Evolutionary conservation across 2,329 filamentous ascomycete species (phyloP).

Genomic region (Penicillium capsulatum): DNA sequence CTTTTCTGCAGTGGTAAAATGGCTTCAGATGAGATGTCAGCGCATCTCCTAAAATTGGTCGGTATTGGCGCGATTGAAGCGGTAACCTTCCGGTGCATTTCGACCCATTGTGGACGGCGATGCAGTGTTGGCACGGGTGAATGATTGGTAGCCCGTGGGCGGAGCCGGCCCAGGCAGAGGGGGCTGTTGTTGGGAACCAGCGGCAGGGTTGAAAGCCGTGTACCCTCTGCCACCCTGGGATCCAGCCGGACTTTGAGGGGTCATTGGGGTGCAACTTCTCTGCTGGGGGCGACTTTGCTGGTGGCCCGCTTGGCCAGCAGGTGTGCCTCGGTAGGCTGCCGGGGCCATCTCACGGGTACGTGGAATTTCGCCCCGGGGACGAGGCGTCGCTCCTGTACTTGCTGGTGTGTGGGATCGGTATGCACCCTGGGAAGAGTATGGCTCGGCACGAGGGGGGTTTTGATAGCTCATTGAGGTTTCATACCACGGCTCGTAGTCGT

Average conservation of each 20-base stretch:
- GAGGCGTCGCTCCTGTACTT: neutral
- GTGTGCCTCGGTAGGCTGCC: constrained; percentile 12
- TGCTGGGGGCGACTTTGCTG: constrained; percentile 4
- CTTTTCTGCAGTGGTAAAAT: constrained; percentile 21
- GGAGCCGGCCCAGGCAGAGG: constrained; percentile 3
- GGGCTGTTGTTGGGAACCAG: constrained; percentile 9
- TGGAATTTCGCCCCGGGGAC: constrained; percentile 1
- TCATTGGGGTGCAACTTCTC: constrained; percentile 17
- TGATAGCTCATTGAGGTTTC: constrained; percentile 9
- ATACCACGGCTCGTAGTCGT: constrained; percentile 8
- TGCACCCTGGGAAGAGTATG: constrained; percentile 8
- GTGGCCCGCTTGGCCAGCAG: constrained; percentile 6
- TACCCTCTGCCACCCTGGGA: constrained; percentile 17
- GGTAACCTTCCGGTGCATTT: constrained; percentile 18
- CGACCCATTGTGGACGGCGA: constrained; percentile 23
- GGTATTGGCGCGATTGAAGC: constrained; percentile 23
- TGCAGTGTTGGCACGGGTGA: constrained; percentile 16
- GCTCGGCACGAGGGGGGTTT: constrained; percentile 4
- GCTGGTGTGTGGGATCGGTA: constrained; percentile 9
- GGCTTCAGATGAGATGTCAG: neutral
- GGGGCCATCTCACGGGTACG: constrained; percentile 12
- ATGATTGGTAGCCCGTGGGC: constrained; percentile 18
- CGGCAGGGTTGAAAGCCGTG: constrained; percentile 21
- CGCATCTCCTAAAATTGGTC: constrained; percentile 19
- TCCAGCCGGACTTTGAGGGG: constrained; percentile 3